These are phyloP conservation scores for Penicillium sclerotigenum DNA, from an alignment of 2,329 filamentous ascomycete genomes.

Conservation along the genomic window DNA sequence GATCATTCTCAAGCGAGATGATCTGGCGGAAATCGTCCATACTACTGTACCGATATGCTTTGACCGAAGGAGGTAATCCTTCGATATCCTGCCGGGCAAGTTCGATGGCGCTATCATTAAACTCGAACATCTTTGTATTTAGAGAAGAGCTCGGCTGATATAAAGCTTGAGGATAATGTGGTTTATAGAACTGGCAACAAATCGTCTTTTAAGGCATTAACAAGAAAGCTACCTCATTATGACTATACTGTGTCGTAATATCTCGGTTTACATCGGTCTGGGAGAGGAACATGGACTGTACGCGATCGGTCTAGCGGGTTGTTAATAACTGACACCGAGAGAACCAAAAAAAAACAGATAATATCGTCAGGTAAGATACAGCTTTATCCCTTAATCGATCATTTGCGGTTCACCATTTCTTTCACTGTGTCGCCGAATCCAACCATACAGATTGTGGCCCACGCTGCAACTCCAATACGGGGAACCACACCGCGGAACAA, in stretches of 20 bases:
- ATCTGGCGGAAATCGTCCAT: conserved; percentile 1
- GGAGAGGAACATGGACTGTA: background rate
- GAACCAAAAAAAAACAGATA: too few species aligned
- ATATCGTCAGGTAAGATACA: too few species aligned
- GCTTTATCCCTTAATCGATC: too few species aligned
- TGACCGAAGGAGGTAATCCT: conserved; percentile 2
- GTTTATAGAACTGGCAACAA: background rate
- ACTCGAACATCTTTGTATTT: background rate
- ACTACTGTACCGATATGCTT: background rate
- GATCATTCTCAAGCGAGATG: background rate
- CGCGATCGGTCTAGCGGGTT: too few species aligned
- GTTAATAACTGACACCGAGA: too few species aligned
- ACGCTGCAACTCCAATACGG: too few species aligned
- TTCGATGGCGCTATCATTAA: background rate
- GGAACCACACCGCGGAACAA: too few species aligned
- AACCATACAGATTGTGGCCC: too few species aligned
- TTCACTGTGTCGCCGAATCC: too few species aligned
- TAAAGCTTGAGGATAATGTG: background rate
- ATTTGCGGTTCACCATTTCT: too few species aligned
- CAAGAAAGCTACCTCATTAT: background rate
- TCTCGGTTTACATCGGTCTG: background rate
- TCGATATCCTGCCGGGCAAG: background rate
- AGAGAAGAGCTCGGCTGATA: background rate
- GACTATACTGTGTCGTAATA: background rate
- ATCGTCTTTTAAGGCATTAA: background rate